Evolutionary conservation across 1,284 basidiomycete genomes (phyloP), one percentile per base, ranked within the genome.

Genomic region (Austroboletus novae-zelandiae): DNA sequence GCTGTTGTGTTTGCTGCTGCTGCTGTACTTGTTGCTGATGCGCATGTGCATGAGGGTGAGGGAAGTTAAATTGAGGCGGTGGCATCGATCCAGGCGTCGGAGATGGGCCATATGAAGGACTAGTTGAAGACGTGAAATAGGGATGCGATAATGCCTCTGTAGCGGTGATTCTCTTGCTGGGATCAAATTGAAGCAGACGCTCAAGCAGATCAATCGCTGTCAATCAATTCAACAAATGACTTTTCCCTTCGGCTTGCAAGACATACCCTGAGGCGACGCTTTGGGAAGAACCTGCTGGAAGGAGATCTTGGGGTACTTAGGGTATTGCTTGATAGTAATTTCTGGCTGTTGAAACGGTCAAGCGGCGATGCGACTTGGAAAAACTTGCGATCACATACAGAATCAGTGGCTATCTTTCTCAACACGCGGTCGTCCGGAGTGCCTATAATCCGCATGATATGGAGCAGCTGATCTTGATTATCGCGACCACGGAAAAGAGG

Each of bases 401-500:
- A 94, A 71, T 99, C 95, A 48, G 87, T 86, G 43, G 85, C 82
- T 66, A 99, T 94, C 68, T 96, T 92, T 60, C 89, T 82, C 52
- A 99, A 79, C 18, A 91, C 89, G 17, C 85, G 80, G 43, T 98
- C 94, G 54, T 91, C 89, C 1, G 97, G 97, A 0, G 97, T 99
- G 14, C 97, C 97, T 54, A 99, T 84, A 52, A 99, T 92, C 61
- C 95, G 84, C 84, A 99, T 93, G 66, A 99, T 99, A 66, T 98
- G 95, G 47, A 96, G 80, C 13, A 99, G 78, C 68, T 99, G 97
- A 70, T 99, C 97, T 61, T 95, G 91, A 67, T 99, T 99, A 70
- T 99, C 97, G 55, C 96, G 80, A 18, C 97, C 97, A 57, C 97
- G 83, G 81, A 99, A 99, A 36, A 99, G 79, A 14, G 97, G 97